Evolutionary conservation across 306 rosid species (phyloP).

Genomic region (Parietaria judaica): DNA sequence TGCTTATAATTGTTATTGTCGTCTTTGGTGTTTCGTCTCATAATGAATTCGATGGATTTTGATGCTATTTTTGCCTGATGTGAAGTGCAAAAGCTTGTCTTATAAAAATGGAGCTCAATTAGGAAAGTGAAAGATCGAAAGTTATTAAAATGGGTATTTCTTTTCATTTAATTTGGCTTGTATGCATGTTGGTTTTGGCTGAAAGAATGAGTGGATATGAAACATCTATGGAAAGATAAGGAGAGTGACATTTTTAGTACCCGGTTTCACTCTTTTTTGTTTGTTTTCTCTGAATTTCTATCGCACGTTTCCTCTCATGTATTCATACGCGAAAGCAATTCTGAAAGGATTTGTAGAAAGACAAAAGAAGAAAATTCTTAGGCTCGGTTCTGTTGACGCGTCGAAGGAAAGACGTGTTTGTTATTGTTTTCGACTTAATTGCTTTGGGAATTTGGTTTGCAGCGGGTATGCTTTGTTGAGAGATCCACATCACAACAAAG

Average conservation of each 20-base stretch:
- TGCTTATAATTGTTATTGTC: neutral
- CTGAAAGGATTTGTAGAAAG: neutral
- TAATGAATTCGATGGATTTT: no score
- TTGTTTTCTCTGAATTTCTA: neutral
- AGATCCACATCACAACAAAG: conserved; percentile 90
- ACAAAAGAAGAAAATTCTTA: neutral
- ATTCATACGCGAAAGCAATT: neutral
- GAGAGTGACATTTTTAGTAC: neutral
- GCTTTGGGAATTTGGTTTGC: conserved; percentile 12
- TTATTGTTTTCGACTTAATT: conserved; percentile 6
- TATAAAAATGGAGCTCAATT: no score
- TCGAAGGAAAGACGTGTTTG: neutral
- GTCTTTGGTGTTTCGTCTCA: neutral
- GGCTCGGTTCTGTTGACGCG: no score
- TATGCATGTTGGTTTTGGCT: no score
- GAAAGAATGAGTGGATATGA: no score
- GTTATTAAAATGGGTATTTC: no score
- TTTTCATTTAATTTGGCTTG: no score
- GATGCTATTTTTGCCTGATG: no score
- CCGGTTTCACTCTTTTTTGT: neutral
- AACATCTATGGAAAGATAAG: neutral
- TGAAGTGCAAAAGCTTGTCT: no score
- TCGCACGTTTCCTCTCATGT: neutral
- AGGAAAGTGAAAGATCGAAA: no score
- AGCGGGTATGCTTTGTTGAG: conserved; percentile 86